Base-by-base conservation (phyloP, 345 rosid genomes). In the Lumnitzera littorea region DNA sequence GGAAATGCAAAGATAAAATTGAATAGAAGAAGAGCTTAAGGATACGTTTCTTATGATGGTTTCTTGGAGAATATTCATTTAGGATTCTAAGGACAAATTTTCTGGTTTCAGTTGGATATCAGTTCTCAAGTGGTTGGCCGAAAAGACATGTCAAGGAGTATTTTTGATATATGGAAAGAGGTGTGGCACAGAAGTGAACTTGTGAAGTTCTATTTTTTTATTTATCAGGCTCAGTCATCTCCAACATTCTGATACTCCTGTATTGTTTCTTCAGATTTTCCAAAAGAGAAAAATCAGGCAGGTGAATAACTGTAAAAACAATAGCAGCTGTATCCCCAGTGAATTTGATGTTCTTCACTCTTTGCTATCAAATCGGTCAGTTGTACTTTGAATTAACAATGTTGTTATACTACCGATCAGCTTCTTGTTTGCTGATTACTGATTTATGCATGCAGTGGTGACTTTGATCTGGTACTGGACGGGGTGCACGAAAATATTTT, bases 151-250 rank as follows among this genome's bases (percentile, higher is more conserved):
- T 87, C 91, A 66, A 85, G 78, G 74, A 80, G 81, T 78, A 74
- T 82, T 62, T 94, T 85, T 78, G 96, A 94, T 63, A 77, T 94
- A 73, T 94, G 97, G 99, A 94, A 86, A 76, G 99, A 90, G 97
- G 99, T 90, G 66, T 53, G 17, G 47, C 24, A 27, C 60, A 58
- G 56, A 24, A 55, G 54, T 66, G 36, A 36, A 36, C 3, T 56
- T 23, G 24, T 49, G 55, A 16, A 36, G 7, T 4, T 24, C 24
- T 46, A 60, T 24, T 36, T 36, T 36, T 36, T 36, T 36, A 9
- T 4, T 9, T 36, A 36, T 9, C 2, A 20, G 20, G 56, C 31
- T 27, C 31, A 27, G 31, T 27, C 31, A 53, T 2, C 13, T 53
- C 13, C 13, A 20, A 29, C 9, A 53, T 14, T 17, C 15, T 13